Evolutionary conservation across 1,284 basidiomycete genomes (phyloP).

Genomic region (Pisolithus thermaeus): DNA sequence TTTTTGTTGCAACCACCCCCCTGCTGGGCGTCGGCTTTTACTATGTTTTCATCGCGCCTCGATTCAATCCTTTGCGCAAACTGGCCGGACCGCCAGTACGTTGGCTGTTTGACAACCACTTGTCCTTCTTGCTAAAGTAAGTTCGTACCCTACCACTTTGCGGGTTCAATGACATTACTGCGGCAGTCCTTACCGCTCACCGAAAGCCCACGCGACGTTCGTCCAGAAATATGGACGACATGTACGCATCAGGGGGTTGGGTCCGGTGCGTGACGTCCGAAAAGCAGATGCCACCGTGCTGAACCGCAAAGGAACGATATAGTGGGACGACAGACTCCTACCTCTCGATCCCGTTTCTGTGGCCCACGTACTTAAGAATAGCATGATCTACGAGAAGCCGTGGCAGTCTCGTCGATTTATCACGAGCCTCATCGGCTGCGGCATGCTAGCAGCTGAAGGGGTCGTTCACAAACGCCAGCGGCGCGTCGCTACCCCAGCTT

Average conservation of each 20-base stretch:
- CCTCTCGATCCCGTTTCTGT: conserved; percentile 72
- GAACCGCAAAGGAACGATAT: conserved; percentile 6
- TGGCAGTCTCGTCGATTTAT: conserved; percentile 71
- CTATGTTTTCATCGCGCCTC: conserved; percentile 34
- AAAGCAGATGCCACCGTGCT: background rate
- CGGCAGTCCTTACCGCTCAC: conserved; percentile 52
- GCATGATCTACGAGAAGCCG: conserved; percentile 70
- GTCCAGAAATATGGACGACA: conserved; percentile 51
- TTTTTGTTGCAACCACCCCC: conserved; percentile 20
- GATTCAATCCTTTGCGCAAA: conserved; percentile 44
- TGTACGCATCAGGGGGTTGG: conserved; percentile 57
- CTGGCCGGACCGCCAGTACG: conserved; percentile 55
- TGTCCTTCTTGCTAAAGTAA: conserved; percentile 54
- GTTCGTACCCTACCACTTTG: conserved; percentile 12
- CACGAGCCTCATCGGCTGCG: conserved; percentile 67
- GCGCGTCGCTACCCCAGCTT: conserved; percentile 69
- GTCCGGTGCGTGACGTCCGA: conserved; percentile 45
- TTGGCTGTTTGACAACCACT: conserved; percentile 47
- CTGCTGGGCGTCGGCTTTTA: conserved; percentile 22
- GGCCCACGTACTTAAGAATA: conserved; percentile 62
- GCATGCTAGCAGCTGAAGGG: conserved; percentile 74
- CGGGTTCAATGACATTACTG: background rate
- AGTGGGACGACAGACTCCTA: conserved; percentile 75
- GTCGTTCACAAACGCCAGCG: conserved; percentile 68
- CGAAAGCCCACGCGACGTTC: conserved; percentile 45